Evolutionary conservation across 345 rosid genomes (phyloP).

Genomic region (Populus alba): DNA sequence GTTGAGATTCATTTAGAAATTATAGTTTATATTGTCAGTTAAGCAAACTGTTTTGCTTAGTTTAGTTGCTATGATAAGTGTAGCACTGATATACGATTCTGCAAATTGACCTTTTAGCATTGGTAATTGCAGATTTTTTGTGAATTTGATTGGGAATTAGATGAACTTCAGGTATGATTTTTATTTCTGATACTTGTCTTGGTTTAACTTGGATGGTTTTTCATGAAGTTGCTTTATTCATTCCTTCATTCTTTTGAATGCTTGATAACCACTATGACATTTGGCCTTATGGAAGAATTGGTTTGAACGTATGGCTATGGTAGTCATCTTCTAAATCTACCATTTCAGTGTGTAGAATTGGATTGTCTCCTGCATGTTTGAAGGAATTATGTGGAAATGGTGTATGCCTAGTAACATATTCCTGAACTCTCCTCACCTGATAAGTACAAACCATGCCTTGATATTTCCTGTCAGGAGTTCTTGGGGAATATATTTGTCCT

Average conservation of each 20-base stretch:
- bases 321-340: not conserved
- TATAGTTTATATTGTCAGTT: not conserved
- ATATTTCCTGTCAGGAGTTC: not conserved
- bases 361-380: not conserved
- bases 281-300: not conserved
- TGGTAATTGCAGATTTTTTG: conserved; percentile 69
- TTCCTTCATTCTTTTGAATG: not conserved
- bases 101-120: conserved; percentile 18
- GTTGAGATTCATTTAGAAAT: not conserved
- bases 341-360: not conserved
- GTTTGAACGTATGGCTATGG: not conserved
- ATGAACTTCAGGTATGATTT: conserved; percentile 71
- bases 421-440: too few relatives aligned
- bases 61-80: not conserved
- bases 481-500: not conserved
- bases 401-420: not conserved
- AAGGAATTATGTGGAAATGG: not conserved
- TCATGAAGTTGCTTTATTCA: not conserved
- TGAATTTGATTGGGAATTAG: conserved; percentile 93
- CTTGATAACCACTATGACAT: not conserved
- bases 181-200: conserved; percentile 4
- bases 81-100: not conserved
- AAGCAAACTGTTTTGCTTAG: not conserved
- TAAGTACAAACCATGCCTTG: not conserved
- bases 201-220: not conserved